Evolutionary conservation across 495 filamentous ascomycete genomes (phyloP).

Genomic region (Hypoxylon lienhwacheense): DNA sequence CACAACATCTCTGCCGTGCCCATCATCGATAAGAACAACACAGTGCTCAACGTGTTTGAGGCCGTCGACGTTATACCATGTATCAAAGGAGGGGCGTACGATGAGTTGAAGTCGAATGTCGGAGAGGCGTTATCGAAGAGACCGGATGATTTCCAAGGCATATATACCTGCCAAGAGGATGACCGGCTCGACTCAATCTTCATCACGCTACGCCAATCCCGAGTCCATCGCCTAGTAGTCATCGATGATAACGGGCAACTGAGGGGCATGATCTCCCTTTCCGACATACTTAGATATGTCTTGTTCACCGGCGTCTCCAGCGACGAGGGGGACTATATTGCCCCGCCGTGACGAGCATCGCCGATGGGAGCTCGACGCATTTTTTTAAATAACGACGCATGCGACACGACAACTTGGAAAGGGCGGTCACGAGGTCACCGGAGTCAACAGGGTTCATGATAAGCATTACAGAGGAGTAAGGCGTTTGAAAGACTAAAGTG

Average conservation of each 20-base stretch:
- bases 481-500: constrained; percentile 37
- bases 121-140: constrained; percentile 89
- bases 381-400: constrained; percentile 27
- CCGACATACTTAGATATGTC: constrained; percentile 95
- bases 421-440: constrained; percentile 17
- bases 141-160: constrained; percentile 88
- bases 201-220: constrained; percentile 90
- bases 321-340: constrained; percentile 61
- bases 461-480: constrained; percentile 39
- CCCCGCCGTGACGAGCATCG: constrained; percentile 32
- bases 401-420: constrained; percentile 32
- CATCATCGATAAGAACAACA: constrained; percentile 81
- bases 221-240: constrained; percentile 90
- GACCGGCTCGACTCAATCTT: constrained; percentile 95
- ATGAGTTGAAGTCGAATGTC: constrained; percentile 82
- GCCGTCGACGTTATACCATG: constrained; percentile 95
- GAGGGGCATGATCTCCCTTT: constrained; percentile 87
- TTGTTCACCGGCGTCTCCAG: constrained; percentile 86
- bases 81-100: constrained; percentile 91
- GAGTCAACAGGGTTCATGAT: constrained; percentile 12
- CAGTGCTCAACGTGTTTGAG: constrained; percentile 93
- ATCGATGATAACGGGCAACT: constrained; percentile 85
- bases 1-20: constrained; percentile 93
- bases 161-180: constrained; percentile 91
- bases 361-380: constrained; percentile 7